These are phyloP conservation scores for Lyophyllum shimeji DNA, from an alignment of 768 basidiomycete genomes.

Conservation along the genomic window DNA sequence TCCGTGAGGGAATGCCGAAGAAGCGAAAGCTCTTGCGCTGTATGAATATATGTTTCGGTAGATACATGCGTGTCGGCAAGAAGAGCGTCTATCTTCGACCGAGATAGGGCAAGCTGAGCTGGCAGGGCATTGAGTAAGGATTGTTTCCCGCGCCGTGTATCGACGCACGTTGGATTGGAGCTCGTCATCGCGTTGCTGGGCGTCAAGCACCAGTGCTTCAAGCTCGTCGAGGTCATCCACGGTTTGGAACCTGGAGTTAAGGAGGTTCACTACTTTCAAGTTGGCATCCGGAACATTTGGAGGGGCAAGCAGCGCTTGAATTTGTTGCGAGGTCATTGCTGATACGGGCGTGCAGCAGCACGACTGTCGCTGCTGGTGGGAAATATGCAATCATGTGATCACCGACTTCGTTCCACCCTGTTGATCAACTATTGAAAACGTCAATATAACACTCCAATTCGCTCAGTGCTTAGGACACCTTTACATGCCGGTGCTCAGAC, in stretches of 20 bases:
- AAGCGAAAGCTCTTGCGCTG: slow-evolving; percentile 75
- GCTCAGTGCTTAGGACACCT: too few species aligned
- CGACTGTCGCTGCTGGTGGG: neutral
- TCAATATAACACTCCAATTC: too few species aligned
- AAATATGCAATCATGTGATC: neutral
- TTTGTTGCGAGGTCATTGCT: slow-evolving; percentile 27
- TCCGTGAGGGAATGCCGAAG: slow-evolving; percentile 76
- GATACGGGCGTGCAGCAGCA: too few species aligned
- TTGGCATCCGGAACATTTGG: slow-evolving; percentile 39
- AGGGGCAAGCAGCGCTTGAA: slow-evolving; percentile 49
- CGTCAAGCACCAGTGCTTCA: slow-evolving; percentile 41
- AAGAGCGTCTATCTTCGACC: slow-evolving; percentile 43
- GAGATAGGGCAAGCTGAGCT: slow-evolving; percentile 61
- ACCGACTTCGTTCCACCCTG: neutral
- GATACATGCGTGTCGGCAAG: slow-evolving; percentile 47
- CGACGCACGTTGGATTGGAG: slow-evolving; percentile 47
- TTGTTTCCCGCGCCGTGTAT: slow-evolving; percentile 11
- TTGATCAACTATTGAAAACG: too few species aligned
- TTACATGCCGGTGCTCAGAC: too few species aligned
- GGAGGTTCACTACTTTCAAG: slow-evolving; percentile 30
- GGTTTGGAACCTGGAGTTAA: slow-evolving; percentile 49
- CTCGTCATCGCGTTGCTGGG: slow-evolving; percentile 36
- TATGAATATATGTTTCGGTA: slow-evolving; percentile 50
- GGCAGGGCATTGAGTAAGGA: slow-evolving; percentile 35
- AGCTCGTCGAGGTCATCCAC: slow-evolving; percentile 52